These are phyloP conservation scores for Suhomyces taliae DNA, from an alignment of 1,139 yeast genomes.

Conservation along the genomic window DNA sequence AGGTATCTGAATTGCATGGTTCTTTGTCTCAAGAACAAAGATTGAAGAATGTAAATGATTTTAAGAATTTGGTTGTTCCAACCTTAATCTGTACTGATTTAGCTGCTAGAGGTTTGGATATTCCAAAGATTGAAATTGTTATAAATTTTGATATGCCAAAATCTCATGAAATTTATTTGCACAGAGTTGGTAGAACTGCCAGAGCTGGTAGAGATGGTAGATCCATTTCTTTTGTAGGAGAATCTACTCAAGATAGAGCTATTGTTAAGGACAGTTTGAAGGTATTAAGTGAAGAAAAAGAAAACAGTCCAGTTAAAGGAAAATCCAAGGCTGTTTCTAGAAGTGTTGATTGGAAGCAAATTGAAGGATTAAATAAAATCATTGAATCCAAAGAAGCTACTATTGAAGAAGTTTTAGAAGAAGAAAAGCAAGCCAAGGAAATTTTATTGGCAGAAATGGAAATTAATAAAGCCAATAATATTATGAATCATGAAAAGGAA, in stretches of 20 bases:
- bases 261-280: constrained; percentile 88
- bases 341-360: constrained; percentile 81
- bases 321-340: constrained; percentile 72
- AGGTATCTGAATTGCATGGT: constrained; percentile 93
- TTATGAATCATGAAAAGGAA: constrained; percentile 77
- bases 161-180: constrained; percentile 83
- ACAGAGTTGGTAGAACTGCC: constrained; percentile 99
- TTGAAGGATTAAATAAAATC: constrained; percentile 63
- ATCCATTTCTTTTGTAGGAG: constrained; percentile 92
- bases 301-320: constrained; percentile 26
- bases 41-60: constrained; percentile 75
- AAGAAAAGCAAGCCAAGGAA: constrained; percentile 88
- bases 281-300: constrained; percentile 47
- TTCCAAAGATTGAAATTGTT: constrained; percentile 93
- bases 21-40: constrained; percentile 95
- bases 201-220: constrained; percentile 98
- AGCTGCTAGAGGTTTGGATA: constrained; percentile 99
- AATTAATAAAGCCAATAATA: constrained; percentile 77
- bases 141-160: constrained; percentile 96
- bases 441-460: constrained; percentile 89
- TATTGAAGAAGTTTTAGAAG: constrained; percentile 76
- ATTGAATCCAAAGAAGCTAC: constrained; percentile 59
- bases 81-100: constrained; percentile 93
- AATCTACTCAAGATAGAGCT: constrained; percentile 75
- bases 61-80: constrained; percentile 80